Evolutionary conservation across 768 basidiomycete genomes (phyloP), one percentile per base, ranked within the genome.

Genomic region (Amanita muscaria): DNA sequence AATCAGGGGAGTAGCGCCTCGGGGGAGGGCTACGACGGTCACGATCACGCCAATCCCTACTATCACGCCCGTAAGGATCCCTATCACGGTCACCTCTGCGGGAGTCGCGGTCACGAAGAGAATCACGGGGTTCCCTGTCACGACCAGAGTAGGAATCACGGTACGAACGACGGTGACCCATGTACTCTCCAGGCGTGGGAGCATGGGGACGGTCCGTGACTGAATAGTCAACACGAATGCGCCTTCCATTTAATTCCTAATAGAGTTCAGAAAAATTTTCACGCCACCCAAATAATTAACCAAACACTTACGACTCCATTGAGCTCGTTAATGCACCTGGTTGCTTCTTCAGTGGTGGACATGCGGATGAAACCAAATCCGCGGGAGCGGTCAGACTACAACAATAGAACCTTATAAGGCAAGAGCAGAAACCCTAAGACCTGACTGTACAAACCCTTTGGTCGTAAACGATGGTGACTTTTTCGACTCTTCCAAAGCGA

Each of bases 301-400:
- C n/a, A 33, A 22, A 5, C 6, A 75, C 88, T 53, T 63, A 93
- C 90, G 38, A 93, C 65, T 31, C 96, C 96, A 59, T 97, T 98
- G 38, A 98, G 70, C 56, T 89, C 87, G 49, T 83, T 78, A 55
- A 99, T 86, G 64, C 88, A 93, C 23, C 83, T 70, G 21, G 78
- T 69, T 7, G 94, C 94, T 50, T 96, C 94, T 47, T 91, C 88
- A n/a, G 82, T 76, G 29, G 72, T 74, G 11, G 76, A 74, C 92
- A 99, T 97, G 52, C 82, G 83, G 64, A 99, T 93, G 61, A 99
- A 99, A 33, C 94, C 94, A 53, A 99, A 99, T 9, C 94, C 96
- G 50, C 94, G 87, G 42, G 94, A 97, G 46, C 94, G 83, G 60
- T 93, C 92, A 43, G 89, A 88, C 91, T 86, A 64, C 35, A 21